Conservation (phyloP, 768 basidiomycete species). For the Imleria badia region DNA sequence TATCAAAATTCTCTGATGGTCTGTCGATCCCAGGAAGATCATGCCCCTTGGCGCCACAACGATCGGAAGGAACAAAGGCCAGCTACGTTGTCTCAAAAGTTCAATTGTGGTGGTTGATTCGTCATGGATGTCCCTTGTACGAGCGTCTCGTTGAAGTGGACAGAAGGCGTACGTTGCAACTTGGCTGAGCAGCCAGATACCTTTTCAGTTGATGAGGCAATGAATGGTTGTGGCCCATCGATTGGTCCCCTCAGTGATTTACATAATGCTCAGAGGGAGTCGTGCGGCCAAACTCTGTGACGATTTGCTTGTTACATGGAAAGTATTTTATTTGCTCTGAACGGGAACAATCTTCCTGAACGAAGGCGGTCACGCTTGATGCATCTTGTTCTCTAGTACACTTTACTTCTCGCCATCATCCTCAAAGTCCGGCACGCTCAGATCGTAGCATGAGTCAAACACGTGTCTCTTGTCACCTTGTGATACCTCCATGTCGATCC, state of each 20-base stretch:
- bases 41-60: not conserved
- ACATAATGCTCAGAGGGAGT: not conserved
- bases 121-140: not conserved
- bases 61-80: slow-evolving; percentile 3
- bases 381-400: too few species aligned
- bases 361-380: not conserved
- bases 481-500: too few species aligned
- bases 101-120: slow-evolving; percentile 1
- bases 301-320: not conserved
- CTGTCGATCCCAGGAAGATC: slow-evolving; percentile 15
- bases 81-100: not conserved
- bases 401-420: not conserved
- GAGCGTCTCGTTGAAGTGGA: not conserved
- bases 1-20: not conserved
- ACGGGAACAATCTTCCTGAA: not conserved
- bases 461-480: too few species aligned
- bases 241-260: not conserved
- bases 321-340: not conserved
- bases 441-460: not conserved
- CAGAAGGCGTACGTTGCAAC: not conserved
- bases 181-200: not conserved
- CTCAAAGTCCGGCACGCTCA: not conserved
- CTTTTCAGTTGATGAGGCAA: not conserved
- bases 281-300: not conserved
- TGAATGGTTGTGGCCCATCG: too few species aligned